Conservation (phyloP, 148 eudicot species). For the Nepenthes mirabilis region DNA sequence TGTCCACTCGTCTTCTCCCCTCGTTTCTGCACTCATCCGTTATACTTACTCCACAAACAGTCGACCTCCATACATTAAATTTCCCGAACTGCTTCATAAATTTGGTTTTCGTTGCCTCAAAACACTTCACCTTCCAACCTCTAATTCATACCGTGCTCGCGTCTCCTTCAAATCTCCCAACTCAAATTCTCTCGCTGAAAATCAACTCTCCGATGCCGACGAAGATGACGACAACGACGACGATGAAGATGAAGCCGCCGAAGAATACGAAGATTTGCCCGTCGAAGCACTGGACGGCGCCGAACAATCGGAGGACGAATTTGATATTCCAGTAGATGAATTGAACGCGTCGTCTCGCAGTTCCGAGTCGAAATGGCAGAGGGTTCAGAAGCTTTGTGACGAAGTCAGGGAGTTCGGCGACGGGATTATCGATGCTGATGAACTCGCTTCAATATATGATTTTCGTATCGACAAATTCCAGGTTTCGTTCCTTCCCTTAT, state of each 20-base stretch:
- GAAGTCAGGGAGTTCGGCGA: constrained; percentile 70
- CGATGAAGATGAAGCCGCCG: constrained; percentile 57
- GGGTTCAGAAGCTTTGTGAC: constrained; percentile 57
- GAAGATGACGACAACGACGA: constrained; percentile 34
- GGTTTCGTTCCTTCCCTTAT: constrained; percentile 24
- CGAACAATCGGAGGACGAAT: constrained; percentile 12
- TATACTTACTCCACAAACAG: constrained; percentile 2
- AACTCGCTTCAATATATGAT: constrained; percentile 68
- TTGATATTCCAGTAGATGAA: constrained; percentile 1
- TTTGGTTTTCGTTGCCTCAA: constrained; percentile 21
- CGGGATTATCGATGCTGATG: constrained; percentile 61
- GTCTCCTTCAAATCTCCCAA: constrained; percentile 29
- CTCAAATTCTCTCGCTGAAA: constrained; percentile 21
- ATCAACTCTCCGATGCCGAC: constrained; percentile 37
- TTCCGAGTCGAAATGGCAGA: constrained; percentile 53
- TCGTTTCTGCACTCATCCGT: not conserved
- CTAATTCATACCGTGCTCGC: constrained; percentile 11
- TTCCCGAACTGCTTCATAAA: not conserved
- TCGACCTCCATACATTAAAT: constrained; percentile 9
- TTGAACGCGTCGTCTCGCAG: constrained; percentile 19
- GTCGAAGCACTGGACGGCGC: constrained; percentile 16
- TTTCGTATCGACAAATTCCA: constrained; percentile 89
- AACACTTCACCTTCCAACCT: constrained; percentile 3
- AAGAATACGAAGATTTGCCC: constrained; percentile 32
- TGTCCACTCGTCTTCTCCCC: constrained; percentile 13